Base-by-base conservation (phyloP, 441 rosid species). In the Theobroma grandiflorum region DNA sequence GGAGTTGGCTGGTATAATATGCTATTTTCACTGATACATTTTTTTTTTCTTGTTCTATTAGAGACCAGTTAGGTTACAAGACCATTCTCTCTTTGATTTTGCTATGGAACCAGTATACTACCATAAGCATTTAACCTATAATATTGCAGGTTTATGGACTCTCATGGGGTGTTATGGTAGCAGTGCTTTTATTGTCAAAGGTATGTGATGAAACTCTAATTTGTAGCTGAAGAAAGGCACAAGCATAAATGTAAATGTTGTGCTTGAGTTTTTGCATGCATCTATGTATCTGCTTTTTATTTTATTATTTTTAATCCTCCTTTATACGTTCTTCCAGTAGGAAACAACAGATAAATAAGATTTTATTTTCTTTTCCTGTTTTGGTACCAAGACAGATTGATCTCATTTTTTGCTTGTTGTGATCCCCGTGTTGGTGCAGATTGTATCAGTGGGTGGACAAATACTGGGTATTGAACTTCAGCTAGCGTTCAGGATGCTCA, bases 401-500 rank as follows among this genome's bases (percentile, higher is more conserved):
- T 57, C 14, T 57, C 53, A 22, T 57, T 20, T 40, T 74, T 73
- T 57, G 26, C 11, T 7, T 65, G 12, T 37, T n/a, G 12, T 59
- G 20, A 57, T 65, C 72, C 45, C 3, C 61, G 8, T 37, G 76
- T 72, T 79, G 74, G 78, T 57, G 66, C 91, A 97, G 99, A 89
- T 95, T 94, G 88, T 90, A 59, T 97, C 98, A 5, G 85, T 95
- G 90, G 95, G 98, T 37, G 83, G 99, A 82, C 72, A 91, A 65
- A 88, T 87, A 80, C 94, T 94, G 61, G 91, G 93, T 15, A 81
- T 90, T 0, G 94, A 92, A 80, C 91, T 97, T 85, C 98, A 88
- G 83, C 95, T 97, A 73, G 93, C 89, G 96, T 93, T 89, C 88
- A 87, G 98, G 86, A 93, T 95, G 82, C 94, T 97, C 35, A 97